Evolutionary conservation across 768 basidiomycete genomes (phyloP).

Genomic region (Podaxis sp.): DNA sequence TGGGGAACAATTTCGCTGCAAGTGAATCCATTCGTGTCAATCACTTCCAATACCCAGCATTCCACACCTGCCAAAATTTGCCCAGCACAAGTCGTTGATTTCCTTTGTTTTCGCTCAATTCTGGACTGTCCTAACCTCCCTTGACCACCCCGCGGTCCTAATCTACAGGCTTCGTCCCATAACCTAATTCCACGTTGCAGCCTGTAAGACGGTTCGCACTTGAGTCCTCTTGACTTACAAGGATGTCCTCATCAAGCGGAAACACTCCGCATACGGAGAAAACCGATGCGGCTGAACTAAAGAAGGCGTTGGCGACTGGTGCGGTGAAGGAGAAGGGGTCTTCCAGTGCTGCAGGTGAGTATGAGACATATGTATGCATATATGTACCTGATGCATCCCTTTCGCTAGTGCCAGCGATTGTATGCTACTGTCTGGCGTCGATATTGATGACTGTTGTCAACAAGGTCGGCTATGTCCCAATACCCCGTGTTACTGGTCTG

Average conservation of each 20-base stretch:
- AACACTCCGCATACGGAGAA: constrained; percentile 14
- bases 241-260: constrained; percentile 17
- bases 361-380: background rate
- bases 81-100: too few relatives aligned
- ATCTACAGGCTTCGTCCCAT: background rate
- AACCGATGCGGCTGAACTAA: constrained; percentile 50
- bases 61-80: too few relatives aligned
- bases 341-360: constrained; percentile 29
- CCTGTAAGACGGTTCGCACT: background rate
- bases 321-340: constrained; percentile 29
- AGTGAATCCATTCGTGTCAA: too few relatives aligned
- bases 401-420: constrained; percentile 70
- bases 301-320: constrained; percentile 38
- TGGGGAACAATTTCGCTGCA: too few relatives aligned
- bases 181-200: constrained; percentile 5
- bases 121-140: background rate
- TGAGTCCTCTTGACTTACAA: background rate
- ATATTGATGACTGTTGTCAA: constrained; percentile 98
- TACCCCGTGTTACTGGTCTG: background rate
- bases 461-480: constrained; percentile 57
- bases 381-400: background rate
- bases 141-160: background rate
- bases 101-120: background rate
- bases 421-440: constrained; percentile 88
- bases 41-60: too few relatives aligned